Percentiles rank a stretch among this genome's conserved stretches.
Evolutionary conservation across 2,329 filamentous ascomycete genomes (phyloP).

Genomic region (Cryphonectria japonica): DNA sequence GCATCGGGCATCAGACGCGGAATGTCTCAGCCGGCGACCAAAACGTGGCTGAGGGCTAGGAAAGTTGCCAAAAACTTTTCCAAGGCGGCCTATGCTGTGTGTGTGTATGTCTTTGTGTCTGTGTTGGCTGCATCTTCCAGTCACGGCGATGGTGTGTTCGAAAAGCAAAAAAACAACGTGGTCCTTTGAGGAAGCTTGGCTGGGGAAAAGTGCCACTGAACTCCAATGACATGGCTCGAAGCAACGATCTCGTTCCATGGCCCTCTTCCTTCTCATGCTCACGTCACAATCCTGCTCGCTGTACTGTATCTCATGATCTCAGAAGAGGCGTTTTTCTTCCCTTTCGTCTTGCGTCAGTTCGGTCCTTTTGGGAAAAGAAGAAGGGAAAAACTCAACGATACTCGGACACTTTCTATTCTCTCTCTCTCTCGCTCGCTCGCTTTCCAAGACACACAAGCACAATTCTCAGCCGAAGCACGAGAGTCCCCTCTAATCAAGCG

Average conservation of each 20-base stretch:
- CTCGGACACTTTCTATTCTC: neutral
- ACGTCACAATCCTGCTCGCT: neutral
- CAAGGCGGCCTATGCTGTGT: constrained; percentile 15
- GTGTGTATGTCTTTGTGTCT: neutral
- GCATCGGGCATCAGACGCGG: constrained; percentile 4
- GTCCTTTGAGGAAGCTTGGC: neutral
- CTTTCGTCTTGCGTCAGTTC: neutral
- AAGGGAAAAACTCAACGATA: neutral
- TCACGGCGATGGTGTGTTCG: neutral
- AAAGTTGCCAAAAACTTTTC: constrained; percentile 4
- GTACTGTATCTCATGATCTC: neutral
- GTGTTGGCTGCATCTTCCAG: neutral
- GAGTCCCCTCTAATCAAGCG: neutral
- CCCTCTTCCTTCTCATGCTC: neutral
- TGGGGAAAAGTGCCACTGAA: neutral
- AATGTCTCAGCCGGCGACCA: constrained; percentile 20
- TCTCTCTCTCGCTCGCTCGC: neutral
- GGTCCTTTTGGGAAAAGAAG: neutral
- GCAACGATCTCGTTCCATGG: neutral
- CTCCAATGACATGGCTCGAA: neutral
- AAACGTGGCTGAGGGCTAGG: constrained; percentile 14
- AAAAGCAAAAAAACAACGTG: neutral
- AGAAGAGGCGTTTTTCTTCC: neutral
- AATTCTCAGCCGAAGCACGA: neutral
- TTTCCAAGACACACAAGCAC: neutral